phyloP scores from a whole-genome alignment of 108 stramenopile species.

The Chaetoceros tenuissimus region DNA sequence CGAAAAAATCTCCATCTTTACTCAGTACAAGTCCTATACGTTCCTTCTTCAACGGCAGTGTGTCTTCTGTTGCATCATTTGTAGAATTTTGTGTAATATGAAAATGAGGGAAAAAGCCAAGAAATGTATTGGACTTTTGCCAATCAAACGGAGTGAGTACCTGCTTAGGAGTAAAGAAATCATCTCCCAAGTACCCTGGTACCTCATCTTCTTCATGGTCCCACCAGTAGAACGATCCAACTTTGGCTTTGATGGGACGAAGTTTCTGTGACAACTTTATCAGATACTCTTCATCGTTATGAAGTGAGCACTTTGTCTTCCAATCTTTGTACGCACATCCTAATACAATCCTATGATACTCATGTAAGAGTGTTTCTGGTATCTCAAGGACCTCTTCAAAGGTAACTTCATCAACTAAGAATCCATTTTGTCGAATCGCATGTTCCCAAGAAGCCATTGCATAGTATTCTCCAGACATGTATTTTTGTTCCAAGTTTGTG shows the following conservation, averaged over 20 bases:
- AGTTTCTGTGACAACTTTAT: background rate
- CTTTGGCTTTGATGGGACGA: background rate
- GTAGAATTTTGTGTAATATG: background rate
- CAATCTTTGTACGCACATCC: background rate
- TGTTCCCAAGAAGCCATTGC: background rate
- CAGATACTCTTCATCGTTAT: background rate
- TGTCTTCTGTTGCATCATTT: background rate
- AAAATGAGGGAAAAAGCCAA: background rate
- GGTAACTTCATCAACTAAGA: background rate
- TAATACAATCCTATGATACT: background rate
- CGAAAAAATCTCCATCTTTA: background rate
- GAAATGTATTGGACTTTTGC: background rate
- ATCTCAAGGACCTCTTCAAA: background rate
- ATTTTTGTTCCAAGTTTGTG: background rate
- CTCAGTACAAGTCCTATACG: background rate
- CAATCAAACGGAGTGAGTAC: background rate
- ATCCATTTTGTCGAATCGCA: background rate
- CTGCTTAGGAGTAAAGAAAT: background rate
- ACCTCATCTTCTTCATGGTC: background rate
- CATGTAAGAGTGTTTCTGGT: background rate
- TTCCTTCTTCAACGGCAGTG: background rate
- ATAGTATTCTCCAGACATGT: background rate
- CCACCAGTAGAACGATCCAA: background rate
- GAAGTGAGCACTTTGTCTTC: background rate
- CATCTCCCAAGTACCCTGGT: background rate